These are phyloP conservation scores for Globisporangium cylindrosporum DNA, from an alignment of 352 stramenopile genomes.

Conservation along the genomic window DNA sequence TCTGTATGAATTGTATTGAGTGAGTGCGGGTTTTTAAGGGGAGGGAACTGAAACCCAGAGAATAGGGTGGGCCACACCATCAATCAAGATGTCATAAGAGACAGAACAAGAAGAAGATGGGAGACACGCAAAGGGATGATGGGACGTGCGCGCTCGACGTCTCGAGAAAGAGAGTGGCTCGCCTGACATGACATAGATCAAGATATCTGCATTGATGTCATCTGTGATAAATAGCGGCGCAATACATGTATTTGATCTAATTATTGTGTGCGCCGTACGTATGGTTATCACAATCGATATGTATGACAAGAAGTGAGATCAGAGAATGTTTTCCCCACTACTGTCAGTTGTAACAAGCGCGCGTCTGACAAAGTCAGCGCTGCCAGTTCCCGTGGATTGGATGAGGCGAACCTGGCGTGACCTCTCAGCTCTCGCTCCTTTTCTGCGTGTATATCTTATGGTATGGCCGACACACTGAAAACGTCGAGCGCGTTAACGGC, in stretches of 20 bases:
- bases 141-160: not conserved
- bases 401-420: not conserved
- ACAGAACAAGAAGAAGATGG: not conserved
- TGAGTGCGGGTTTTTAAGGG: not conserved
- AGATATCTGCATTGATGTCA: too few relatives aligned
- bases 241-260: too few relatives aligned
- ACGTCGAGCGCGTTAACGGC: not conserved
- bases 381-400: not conserved
- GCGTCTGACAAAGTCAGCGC: not conserved
- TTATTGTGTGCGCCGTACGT: too few relatives aligned
- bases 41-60: not conserved
- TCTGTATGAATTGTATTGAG: not conserved
- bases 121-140: not conserved
- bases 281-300: too few relatives aligned
- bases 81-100: not conserved
- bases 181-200: not conserved
- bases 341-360: not conserved
- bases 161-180: not conserved
- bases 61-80: constrained; percentile 1
- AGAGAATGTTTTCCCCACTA: not conserved
- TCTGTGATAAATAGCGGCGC: not conserved
- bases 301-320: not conserved
- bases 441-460: not conserved
- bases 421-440: too few relatives aligned
- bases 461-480: not conserved